A percentile compares a stretch with the other conserved stretches of the same genome.
phyloP scores from a whole-genome alignment of 306 rosid species.

The Herpetospermum pedunculosum region DNA sequence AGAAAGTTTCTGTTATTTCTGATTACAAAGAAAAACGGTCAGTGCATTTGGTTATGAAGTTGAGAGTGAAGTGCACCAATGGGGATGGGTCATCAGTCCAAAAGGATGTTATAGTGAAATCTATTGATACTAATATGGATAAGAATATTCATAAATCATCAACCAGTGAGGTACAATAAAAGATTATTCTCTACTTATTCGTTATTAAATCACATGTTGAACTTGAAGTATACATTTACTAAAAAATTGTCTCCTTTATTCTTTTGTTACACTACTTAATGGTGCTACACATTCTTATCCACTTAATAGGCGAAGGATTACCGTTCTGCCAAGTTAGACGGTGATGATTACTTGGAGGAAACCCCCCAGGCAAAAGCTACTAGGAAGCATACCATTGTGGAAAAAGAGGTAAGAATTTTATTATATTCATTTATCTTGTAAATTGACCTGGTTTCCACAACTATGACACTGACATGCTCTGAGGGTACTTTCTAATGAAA shows the following conservation, averaged over 20 bases:
- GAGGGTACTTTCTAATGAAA: not conserved
- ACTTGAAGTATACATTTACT: not conserved
- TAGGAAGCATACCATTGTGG: conserved; percentile 16
- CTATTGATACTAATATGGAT: conserved; percentile 11
- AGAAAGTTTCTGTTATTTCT: conserved; percentile 12
- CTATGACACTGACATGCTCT: not conserved
- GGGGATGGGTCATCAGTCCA: conserved; percentile 15
- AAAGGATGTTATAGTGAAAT: conserved; percentile 22
- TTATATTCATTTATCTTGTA: not conserved
- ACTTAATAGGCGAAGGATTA: conserved; percentile 14
- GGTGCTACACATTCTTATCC: not conserved
- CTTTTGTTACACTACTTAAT: not conserved
- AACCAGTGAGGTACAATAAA: not conserved
- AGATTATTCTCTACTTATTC: not conserved
- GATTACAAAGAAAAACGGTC: conserved; percentile 14
- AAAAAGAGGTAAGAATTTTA: conserved; percentile 23
- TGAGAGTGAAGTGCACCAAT: conserved; percentile 16
- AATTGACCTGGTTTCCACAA: not conserved
- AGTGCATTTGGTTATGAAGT: conserved; percentile 16
- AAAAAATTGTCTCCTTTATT: not conserved
- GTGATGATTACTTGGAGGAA: conserved; percentile 16
- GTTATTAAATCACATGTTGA: not conserved
- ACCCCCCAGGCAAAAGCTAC: conserved; percentile 20
- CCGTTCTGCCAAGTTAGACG: conserved; percentile 14
- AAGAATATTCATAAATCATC: conserved; percentile 26